phyloP scores from a whole-genome alignment of 495 filamentous ascomycete species.

The Penicillium canariense region DNA sequence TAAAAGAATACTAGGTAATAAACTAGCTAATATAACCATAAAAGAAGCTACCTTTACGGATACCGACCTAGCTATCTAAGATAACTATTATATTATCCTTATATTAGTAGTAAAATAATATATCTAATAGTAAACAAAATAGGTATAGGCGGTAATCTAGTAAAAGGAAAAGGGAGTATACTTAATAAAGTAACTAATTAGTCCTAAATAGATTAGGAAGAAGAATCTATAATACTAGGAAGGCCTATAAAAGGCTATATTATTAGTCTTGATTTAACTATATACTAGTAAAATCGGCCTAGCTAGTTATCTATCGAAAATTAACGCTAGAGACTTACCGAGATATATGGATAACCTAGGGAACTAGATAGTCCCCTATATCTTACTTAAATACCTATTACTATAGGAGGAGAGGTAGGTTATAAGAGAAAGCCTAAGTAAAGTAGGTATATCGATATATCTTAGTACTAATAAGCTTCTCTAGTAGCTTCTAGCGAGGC shows the following conservation, averaged over 20 bases:
- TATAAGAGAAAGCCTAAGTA: too few species aligned
- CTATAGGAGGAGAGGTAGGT: conserved; percentile 23
- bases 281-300: conserved; percentile 32
- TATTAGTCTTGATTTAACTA: conserved; percentile 28
- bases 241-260: too few species aligned
- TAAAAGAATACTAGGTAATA: conserved; percentile 24
- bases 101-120: too few species aligned
- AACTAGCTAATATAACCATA: conserved; percentile 20
- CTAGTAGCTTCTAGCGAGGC: too few species aligned
- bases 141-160: neutral
- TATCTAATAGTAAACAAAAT: too few species aligned
- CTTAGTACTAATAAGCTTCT: too few species aligned
- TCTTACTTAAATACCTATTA: conserved; percentile 32
- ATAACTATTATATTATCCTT: too few species aligned
- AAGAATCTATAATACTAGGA: too few species aligned
- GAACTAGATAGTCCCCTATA: conserved; percentile 25
- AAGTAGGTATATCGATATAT: too few species aligned
- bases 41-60: conserved; percentile 3
- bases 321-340: conserved; percentile 27
- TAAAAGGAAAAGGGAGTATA: conserved; percentile 1
- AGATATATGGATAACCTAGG: conserved; percentile 25
- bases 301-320: conserved; percentile 28
- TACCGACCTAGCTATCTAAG: conserved; percentile 8
- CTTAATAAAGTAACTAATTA: too few species aligned
- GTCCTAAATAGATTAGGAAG: too few species aligned